These are phyloP conservation scores for Macrophomina pseudophaseolina DNA, from an alignment of 2,329 filamentous ascomycete genomes.

Conservation along the genomic window DNA sequence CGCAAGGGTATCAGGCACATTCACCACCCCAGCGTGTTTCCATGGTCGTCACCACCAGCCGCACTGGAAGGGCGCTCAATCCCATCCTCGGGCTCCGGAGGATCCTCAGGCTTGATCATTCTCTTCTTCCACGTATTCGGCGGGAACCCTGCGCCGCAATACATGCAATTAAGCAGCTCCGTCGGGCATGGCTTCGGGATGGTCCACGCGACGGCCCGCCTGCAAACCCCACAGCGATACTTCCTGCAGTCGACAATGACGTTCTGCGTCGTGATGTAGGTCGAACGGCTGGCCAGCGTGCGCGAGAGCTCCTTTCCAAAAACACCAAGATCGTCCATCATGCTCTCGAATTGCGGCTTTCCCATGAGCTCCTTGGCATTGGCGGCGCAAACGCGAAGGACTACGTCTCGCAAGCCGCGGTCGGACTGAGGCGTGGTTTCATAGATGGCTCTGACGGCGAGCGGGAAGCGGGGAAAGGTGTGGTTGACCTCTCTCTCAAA, in stretches of 20 bases:
- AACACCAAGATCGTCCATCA: conserved; percentile 25
- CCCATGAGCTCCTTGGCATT: conserved; percentile 11
- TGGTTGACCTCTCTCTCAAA: conserved; percentile 17
- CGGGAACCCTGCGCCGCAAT: conserved; percentile 13
- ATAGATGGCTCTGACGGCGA: conserved; percentile 47
- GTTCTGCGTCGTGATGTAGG: background rate
- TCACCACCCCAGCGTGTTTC: background rate
- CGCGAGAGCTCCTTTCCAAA: conserved; percentile 19
- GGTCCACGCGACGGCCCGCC: conserved; percentile 12
- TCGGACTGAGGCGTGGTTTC: conserved; percentile 47
- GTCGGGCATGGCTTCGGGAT: conserved; percentile 10
- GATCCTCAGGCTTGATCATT: conserved; percentile 6
- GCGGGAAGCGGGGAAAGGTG: conserved; percentile 34
- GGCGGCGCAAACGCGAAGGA: conserved; percentile 32
- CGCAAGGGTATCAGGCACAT: background rate
- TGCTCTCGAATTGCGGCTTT: conserved; percentile 1
- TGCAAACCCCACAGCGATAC: conserved; percentile 21
- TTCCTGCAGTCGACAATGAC: conserved; percentile 12
- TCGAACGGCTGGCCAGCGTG: background rate
- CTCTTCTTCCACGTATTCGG: conserved; percentile 15
- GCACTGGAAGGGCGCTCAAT: background rate
- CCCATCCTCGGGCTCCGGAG: conserved; percentile 5
- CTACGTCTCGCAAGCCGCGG: conserved; percentile 45
- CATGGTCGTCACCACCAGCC: background rate
- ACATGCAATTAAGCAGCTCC: conserved; percentile 25